These are phyloP conservation scores for Blastocystis hominis DNA, from an alignment of 352 stramenopile species.

Conservation along the genomic window DNA sequence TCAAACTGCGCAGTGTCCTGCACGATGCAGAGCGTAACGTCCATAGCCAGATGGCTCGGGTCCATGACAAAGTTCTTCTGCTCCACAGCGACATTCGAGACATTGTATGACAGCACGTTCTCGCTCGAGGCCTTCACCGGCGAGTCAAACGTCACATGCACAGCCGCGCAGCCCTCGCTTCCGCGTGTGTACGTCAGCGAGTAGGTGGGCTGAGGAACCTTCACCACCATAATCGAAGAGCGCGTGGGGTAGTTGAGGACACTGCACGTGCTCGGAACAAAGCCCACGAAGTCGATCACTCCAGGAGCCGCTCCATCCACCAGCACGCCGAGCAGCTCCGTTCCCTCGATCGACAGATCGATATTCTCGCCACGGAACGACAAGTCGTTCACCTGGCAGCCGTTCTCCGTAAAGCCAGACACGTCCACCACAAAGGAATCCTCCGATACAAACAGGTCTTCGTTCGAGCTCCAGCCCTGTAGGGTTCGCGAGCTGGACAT, in stretches of 20 bases:
- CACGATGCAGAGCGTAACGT: conserved; percentile 4
- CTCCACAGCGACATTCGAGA: background rate
- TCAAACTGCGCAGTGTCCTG: background rate
- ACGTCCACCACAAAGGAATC: background rate
- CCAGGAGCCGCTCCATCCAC: background rate
- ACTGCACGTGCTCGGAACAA: background rate
- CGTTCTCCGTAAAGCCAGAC: background rate
- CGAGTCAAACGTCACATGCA: background rate
- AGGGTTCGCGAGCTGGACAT: background rate
- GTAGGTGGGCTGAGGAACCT: background rate
- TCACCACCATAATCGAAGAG: background rate
- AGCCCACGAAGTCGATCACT: background rate
- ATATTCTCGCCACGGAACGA: conserved; percentile 13
- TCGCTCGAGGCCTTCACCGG: background rate
- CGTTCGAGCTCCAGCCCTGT: background rate
- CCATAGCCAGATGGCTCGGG: background rate
- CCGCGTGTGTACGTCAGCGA: background rate
- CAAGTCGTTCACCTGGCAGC: background rate
- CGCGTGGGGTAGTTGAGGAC: background rate
- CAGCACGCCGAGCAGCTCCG: background rate
- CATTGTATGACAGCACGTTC: background rate
- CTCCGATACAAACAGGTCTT: background rate
- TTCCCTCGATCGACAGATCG: background rate
- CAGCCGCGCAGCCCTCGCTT: background rate
- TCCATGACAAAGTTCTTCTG: background rate